A percentile compares a stretch with the other conserved stretches of the same genome.
phyloP scores from a whole-genome alignment of 2,329 filamentous ascomycete species.

The Macrophomina phaseolina region DNA sequence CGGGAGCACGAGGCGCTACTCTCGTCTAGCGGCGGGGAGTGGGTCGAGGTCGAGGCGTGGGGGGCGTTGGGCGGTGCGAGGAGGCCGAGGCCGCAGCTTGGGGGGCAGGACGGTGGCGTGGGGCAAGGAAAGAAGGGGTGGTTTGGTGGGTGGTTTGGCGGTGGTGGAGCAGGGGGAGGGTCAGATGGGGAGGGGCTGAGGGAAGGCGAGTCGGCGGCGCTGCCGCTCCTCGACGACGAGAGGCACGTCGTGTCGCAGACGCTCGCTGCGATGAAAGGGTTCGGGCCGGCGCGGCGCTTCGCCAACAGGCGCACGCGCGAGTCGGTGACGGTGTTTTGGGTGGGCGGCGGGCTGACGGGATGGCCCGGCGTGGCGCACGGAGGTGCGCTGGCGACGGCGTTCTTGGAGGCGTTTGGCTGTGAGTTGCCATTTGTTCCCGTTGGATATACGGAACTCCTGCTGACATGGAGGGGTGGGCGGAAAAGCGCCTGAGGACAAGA shows the following conservation, averaged over 20 bases:
- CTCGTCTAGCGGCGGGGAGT: slow-evolving; percentile 31
- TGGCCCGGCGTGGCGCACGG: slow-evolving; percentile 78
- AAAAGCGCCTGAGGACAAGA: neutral
- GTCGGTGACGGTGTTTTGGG: slow-evolving; percentile 68
- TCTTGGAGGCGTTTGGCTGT: slow-evolving; percentile 69
- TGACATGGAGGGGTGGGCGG: neutral
- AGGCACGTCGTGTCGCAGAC: slow-evolving; percentile 34
- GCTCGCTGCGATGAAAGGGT: slow-evolving; percentile 47
- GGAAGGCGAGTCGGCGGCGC: slow-evolving; percentile 28
- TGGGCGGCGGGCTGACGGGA: slow-evolving; percentile 68
- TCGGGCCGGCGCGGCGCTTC: slow-evolving; percentile 66
- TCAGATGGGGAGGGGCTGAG: slow-evolving; percentile 5
- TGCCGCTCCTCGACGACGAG: neutral
- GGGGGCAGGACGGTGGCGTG: neutral
- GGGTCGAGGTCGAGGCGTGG: slow-evolving; percentile 29
- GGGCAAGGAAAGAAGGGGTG: slow-evolving; percentile 19
- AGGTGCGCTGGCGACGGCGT: slow-evolving; percentile 69
- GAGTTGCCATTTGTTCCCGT: neutral
- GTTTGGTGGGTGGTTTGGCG: slow-evolving; percentile 40
- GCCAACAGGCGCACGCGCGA: slow-evolving; percentile 65
- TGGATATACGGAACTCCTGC: neutral
- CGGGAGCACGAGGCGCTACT: slow-evolving; percentile 26
- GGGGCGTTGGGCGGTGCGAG: neutral
- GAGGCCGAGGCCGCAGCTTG: neutral
- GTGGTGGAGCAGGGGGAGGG: slow-evolving; percentile 29